Base-by-base conservation (phyloP, 768 basidiomycete genomes). In the Pisolithus microcarpus region DNA sequence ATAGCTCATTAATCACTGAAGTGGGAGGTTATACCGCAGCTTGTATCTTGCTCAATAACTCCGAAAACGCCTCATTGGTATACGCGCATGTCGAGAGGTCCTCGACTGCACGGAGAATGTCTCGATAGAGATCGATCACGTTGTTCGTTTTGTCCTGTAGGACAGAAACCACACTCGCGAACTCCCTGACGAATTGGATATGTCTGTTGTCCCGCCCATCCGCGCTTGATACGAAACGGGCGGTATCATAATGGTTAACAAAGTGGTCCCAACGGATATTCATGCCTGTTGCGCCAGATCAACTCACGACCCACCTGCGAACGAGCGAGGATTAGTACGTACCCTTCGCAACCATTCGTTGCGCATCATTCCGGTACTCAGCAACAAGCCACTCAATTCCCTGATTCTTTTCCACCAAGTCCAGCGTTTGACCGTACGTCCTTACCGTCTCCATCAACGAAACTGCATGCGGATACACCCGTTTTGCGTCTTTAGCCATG, bases 371-470 rank as follows among this genome's bases (percentile, higher is more conserved):
- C 56, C 93, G 79, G 63, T 93, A 93, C 69, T 95, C 92, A 16
- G 94, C 95, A 2, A 97, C 86, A 38, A 99, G 75, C 79, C 91
- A 91, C 65, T 92, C 90, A 58, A 97, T 93, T 3, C 85, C 91
- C 67, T 86, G 85, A 65, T 97, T 91, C 39, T 77, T 78, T 64
- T 96, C 87, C 59, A 98, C 85, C 59, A 97, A 70, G 65, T 92
- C 91, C 65, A 96, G 71, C 0, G 91, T 96, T 72, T 99, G 96
- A 18, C 88, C 87, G 69, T 99, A 98, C 26, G 92, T 97, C 65
- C 94, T 75, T n/a, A 98, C 92, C 0, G 93, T 95, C 75, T 99
- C 96, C 95, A 98, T 98, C 67, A 92, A 69, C 62, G 90, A 92
- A 57, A 98, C 95, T 2, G 96, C 96, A 73, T 97, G 93, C 0